These are phyloP conservation scores for Suillus hirtellus DNA, from an alignment of 768 basidiomycete species.

Conservation along the genomic window DNA sequence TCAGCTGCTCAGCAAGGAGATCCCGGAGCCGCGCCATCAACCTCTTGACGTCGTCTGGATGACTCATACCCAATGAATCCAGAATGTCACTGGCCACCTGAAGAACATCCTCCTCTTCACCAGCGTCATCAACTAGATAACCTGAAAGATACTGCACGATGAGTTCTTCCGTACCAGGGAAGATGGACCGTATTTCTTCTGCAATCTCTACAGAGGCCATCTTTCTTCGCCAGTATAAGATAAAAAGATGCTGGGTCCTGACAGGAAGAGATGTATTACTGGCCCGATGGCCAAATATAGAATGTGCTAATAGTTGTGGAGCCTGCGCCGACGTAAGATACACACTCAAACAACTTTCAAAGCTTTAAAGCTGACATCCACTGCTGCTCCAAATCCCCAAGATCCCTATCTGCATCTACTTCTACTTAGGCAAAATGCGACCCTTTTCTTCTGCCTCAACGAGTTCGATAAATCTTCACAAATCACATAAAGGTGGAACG, in stretches of 20 bases:
- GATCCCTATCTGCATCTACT: neutral
- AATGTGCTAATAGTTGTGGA: neutral
- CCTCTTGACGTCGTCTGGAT: constrained; percentile 55
- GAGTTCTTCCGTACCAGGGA: constrained; percentile 82
- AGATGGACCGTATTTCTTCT: constrained; percentile 66
- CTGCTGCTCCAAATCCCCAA: neutral
- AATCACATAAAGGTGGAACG: neutral
- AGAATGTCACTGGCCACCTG: constrained; percentile 73
- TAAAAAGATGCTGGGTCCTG: neutral
- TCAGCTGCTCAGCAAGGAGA: constrained; percentile 65
- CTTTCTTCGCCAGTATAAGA: neutral
- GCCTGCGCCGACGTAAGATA: too few relatives aligned
- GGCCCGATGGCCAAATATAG: neutral
- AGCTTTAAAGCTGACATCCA: neutral
- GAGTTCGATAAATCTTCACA: neutral
- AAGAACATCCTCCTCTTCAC: constrained; percentile 87
- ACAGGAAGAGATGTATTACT: neutral
- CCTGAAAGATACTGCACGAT: constrained; percentile 87
- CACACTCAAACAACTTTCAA: neutral
- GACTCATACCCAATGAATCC: constrained; percentile 69
- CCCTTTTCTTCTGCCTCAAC: neutral
- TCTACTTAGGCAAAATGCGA: neutral
- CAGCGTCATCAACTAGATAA: constrained; percentile 85
- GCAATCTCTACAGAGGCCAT: constrained; percentile 80
- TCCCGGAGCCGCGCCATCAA: constrained; percentile 67